A percentile compares a stretch with the other conserved stretches of the same genome.
phyloP scores from a whole-genome alignment of 768 basidiomycete species.

The Tubosaeta sp. region DNA sequence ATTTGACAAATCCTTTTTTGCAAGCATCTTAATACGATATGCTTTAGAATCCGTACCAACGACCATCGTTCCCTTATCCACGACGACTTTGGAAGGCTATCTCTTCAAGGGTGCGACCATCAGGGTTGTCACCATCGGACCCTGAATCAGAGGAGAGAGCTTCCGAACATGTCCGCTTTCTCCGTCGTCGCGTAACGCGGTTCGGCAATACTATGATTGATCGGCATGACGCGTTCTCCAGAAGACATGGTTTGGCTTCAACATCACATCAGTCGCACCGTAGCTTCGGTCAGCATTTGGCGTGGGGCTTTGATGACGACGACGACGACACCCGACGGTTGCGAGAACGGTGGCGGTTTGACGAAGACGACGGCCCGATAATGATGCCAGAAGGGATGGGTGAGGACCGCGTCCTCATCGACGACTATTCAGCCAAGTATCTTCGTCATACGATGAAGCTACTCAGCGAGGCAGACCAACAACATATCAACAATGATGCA shows the following conservation, averaged over 20 bases:
- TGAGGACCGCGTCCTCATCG: conserved; percentile 65
- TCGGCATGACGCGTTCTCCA: conserved; percentile 45
- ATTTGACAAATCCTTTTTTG: background rate
- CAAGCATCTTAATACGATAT: background rate
- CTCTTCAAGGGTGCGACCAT: conserved; percentile 34
- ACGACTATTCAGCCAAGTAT: conserved; percentile 65
- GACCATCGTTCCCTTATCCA: conserved; percentile 50
- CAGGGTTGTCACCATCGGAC: conserved; percentile 29
- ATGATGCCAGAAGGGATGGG: conserved; percentile 57
- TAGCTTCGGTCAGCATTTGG: conserved; percentile 25
- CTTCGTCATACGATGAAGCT: conserved; percentile 53
- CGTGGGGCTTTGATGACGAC: conserved; percentile 20
- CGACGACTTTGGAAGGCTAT: conserved; percentile 67
- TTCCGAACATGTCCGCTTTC: conserved; percentile 22
- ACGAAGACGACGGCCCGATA: conserved; percentile 57
- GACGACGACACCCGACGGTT: conserved; percentile 42
- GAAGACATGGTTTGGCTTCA: conserved; percentile 21
- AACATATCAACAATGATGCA: conserved; percentile 48
- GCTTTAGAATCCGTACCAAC: conserved; percentile 68
- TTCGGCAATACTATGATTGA: conserved; percentile 78
- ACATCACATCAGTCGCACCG: conserved; percentile 4
- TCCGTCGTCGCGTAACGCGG: conserved; percentile 78
- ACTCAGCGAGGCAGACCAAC: conserved; percentile 51
- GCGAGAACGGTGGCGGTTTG: conserved; percentile 64
- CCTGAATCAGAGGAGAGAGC: conserved; percentile 12